A percentile compares a stretch with the other conserved stretches of the same genome.
Evolutionary conservation across 345 rosid genomes (phyloP).

Genomic region (Hibiscus mutabilis): DNA sequence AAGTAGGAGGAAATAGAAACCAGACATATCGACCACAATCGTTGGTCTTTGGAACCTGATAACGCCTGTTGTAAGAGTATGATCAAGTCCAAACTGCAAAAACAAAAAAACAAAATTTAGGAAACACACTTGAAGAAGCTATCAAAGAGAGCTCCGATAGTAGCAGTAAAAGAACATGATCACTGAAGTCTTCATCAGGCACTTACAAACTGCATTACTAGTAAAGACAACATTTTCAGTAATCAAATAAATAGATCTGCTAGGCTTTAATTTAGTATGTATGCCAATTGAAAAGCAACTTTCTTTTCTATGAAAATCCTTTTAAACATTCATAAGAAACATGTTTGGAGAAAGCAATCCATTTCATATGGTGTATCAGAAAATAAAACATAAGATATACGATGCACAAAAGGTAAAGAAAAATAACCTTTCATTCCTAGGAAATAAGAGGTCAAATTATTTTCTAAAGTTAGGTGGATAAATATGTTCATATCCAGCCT

Average conservation of each 20-base stretch:
- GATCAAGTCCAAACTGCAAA: conserved; percentile 93
- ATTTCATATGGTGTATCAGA: background rate
- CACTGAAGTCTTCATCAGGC: background rate
- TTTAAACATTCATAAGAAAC: background rate
- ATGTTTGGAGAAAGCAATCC: background rate
- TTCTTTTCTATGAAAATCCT: background rate
- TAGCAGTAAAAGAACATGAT: background rate
- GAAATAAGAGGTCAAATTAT: background rate
- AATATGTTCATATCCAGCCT: background rate
- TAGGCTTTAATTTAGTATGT: background rate
- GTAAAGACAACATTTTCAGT: background rate
- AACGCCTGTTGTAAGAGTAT: conserved; percentile 92
- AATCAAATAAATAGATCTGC: background rate
- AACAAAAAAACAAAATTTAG: conserved; percentile 10
- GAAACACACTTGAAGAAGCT: conserved; percentile 1
- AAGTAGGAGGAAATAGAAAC: background rate
- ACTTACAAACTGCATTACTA: background rate
- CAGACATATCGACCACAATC: background rate
- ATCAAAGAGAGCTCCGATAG: background rate
- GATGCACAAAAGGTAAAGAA: background rate
- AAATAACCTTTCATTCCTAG: background rate
- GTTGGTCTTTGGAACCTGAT: conserved; percentile 50
- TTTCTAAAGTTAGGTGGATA: background rate
- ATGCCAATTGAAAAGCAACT: background rate
- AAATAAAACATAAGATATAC: background rate